A percentile compares a stretch with the other conserved stretches of the same genome.
Conservation (phyloP, 345 rosid species). For the Rhizophora apiculata region DNA sequence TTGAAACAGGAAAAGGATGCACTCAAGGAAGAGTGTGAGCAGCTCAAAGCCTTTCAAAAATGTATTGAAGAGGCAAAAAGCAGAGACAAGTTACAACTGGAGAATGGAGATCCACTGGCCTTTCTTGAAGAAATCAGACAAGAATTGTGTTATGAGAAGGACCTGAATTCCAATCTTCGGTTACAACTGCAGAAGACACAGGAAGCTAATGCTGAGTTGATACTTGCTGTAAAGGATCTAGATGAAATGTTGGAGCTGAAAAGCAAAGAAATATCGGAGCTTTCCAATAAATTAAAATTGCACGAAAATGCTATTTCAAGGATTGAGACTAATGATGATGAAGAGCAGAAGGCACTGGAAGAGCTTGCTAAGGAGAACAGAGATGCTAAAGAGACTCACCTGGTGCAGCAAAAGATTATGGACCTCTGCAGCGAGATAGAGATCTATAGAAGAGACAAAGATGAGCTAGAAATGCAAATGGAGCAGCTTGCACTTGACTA, state of each 20-base stretch:
- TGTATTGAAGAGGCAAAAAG: constrained; percentile 20
- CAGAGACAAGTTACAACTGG: constrained; percentile 17
- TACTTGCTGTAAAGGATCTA: constrained; percentile 84
- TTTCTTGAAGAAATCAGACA: constrained; percentile 28
- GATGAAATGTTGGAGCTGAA: constrained; percentile 73
- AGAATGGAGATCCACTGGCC: constrained; percentile 24
- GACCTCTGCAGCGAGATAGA: constrained; percentile 72
- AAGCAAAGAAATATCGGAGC: constrained; percentile 33
- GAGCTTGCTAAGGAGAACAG: constrained; percentile 70
- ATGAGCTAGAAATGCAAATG: constrained; percentile 86
- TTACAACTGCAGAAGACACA: constrained; percentile 67
- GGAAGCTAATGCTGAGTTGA: constrained; percentile 83
- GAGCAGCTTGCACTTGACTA: constrained; percentile 96
- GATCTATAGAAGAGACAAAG: constrained; percentile 72
- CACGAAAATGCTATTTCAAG: constrained; percentile 25
- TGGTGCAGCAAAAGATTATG: constrained; percentile 62
- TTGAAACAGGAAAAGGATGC: constrained; percentile 25
- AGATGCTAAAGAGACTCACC: constrained; percentile 46
- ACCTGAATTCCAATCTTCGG: constrained; percentile 27
- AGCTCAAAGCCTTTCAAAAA: constrained; percentile 21
- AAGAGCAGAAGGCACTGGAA: constrained; percentile 82
- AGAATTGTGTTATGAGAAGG: constrained; percentile 32
- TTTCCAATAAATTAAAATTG: constrained; percentile 27
- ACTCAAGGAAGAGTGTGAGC: constrained; percentile 27
- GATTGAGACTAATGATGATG: constrained; percentile 62